These are phyloP conservation scores for Fusarium caatingaense DNA, from an alignment of 2,329 filamentous ascomycete species.

Conservation along the genomic window DNA sequence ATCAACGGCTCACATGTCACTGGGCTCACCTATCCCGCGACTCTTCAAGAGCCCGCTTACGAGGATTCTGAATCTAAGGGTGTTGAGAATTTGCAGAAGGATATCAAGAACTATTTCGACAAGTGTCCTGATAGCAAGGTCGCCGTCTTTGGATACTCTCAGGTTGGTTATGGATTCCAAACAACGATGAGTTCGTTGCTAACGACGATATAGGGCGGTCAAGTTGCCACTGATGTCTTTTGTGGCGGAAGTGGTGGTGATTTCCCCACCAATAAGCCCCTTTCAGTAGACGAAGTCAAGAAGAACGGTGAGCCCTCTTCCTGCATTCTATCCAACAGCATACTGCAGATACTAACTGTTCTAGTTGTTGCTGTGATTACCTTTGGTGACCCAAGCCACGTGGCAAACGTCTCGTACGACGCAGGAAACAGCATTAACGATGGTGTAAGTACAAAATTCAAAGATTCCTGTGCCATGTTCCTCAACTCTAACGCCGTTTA, in stretches of 20 bases:
- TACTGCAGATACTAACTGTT: constrained; percentile 21
- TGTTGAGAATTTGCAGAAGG: constrained; percentile 43
- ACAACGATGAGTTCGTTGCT: neutral
- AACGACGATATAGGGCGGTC: constrained; percentile 50
- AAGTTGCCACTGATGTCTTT: constrained; percentile 52
- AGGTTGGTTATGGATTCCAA: constrained; percentile 44
- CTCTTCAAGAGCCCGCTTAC: constrained; percentile 50
- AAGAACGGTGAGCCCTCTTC: constrained; percentile 47
- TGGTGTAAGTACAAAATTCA: constrained; percentile 50
- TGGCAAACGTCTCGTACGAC: constrained; percentile 52
- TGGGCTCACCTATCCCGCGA: constrained; percentile 55
- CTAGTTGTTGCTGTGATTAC: constrained; percentile 55
- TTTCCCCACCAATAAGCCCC: constrained; percentile 45
- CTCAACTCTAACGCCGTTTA: constrained; percentile 20
- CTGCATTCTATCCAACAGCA: neutral
- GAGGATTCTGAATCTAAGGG: constrained; percentile 49
- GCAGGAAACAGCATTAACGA: constrained; percentile 52
- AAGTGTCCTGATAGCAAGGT: constrained; percentile 55
- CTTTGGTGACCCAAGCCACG: constrained; percentile 57
- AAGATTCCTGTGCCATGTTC: neutral
- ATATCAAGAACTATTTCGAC: constrained; percentile 49
- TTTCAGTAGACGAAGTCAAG: constrained; percentile 46
- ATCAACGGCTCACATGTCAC: constrained; percentile 51
- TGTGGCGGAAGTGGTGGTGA: constrained; percentile 51
- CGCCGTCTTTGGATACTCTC: constrained; percentile 57